A percentile compares a stretch with the other conserved stretches of the same genome.
Conservation (phyloP, 192 early-diverging fungal genomes). For the Podila minutissima region DNA sequence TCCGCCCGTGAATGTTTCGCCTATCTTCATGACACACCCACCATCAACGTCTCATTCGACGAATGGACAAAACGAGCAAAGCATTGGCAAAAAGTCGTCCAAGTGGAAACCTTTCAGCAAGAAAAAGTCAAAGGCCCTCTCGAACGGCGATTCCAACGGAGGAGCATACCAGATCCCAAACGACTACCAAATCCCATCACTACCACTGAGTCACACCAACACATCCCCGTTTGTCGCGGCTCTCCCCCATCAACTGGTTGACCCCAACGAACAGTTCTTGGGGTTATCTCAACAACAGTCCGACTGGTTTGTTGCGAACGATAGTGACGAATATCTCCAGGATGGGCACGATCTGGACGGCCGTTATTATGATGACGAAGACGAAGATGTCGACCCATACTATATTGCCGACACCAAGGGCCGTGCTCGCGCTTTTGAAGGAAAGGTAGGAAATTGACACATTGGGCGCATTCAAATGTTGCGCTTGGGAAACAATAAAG, state of each 20-base stretch:
- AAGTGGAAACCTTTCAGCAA: slow-evolving; percentile 45
- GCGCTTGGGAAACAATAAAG: background rate
- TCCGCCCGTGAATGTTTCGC: slow-evolving; percentile 5
- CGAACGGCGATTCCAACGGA: slow-evolving; percentile 4
- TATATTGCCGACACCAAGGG: slow-evolving; percentile 41
- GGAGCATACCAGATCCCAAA: slow-evolving; percentile 11
- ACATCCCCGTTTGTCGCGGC: background rate
- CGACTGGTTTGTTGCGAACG: slow-evolving; percentile 17
- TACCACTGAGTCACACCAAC: background rate
- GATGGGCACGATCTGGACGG: slow-evolving; percentile 12
- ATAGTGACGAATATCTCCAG: background rate
- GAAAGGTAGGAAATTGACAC: slow-evolving; percentile 13
- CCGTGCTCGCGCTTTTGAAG: slow-evolving; percentile 30
- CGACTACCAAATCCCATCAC: slow-evolving; percentile 13
- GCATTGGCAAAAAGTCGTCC: slow-evolving; percentile 1
- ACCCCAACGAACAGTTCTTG: slow-evolving; percentile 9
- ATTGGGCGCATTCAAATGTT: background rate
- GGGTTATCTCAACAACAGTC: background rate
- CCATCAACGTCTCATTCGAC: slow-evolving; percentile 10
- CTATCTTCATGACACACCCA: slow-evolving; percentile 22
- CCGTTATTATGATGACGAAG: slow-evolving; percentile 27
- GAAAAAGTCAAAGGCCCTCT: slow-evolving; percentile 47
- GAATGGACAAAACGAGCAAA: slow-evolving; percentile 4
- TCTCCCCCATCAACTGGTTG: background rate
- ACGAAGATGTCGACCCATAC: slow-evolving; percentile 31